phyloP scores from a whole-genome alignment of 2,329 filamentous ascomycete genomes.

The Teratosphaeria gauchensis region DNA sequence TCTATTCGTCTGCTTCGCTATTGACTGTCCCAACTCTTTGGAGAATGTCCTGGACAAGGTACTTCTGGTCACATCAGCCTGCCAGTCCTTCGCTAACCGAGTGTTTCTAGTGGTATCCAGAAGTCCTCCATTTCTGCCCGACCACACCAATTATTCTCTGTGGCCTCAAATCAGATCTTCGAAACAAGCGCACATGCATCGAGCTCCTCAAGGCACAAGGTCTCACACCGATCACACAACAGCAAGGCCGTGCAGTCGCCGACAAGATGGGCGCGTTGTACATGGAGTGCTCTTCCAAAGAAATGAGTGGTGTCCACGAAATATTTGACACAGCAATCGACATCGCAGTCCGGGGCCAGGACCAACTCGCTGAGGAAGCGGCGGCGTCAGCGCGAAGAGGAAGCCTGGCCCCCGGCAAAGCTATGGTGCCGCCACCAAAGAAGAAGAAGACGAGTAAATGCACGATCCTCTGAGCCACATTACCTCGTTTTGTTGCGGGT shows the following conservation, averaged over 20 bases:
- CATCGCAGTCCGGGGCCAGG: conserved; percentile 70
- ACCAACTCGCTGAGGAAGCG: conserved; percentile 31
- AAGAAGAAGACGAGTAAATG: conserved; percentile 82
- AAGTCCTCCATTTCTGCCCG: conserved; percentile 97
- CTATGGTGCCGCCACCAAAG: conserved; percentile 31
- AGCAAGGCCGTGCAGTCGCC: conserved; percentile 81
- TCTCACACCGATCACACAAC: conserved; percentile 82
- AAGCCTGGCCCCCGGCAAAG: conserved; percentile 23
- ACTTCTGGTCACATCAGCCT: conserved; percentile 19
- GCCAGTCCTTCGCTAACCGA: conserved; percentile 6
- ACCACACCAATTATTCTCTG: conserved; percentile 93
- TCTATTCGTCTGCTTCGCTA: conserved; percentile 97
- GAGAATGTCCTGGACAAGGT: conserved; percentile 99
- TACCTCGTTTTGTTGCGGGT: background rate
- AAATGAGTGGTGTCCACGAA: conserved; percentile 91
- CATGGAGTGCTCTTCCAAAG: conserved; percentile 98
- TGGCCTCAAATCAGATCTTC: conserved; percentile 92
- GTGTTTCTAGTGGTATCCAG: conserved; percentile 77
- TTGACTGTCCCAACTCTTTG: conserved; percentile 94
- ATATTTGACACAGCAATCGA: conserved; percentile 90
- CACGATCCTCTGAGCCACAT: conserved; percentile 52
- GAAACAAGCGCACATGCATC: conserved; percentile 91
- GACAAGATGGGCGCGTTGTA: conserved; percentile 91
- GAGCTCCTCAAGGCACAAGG: conserved; percentile 98
- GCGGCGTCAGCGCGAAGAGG: conserved; percentile 31